phyloP scores from a whole-genome alignment of 352 stramenopile species.

The Peronospora belbahrii region DNA sequence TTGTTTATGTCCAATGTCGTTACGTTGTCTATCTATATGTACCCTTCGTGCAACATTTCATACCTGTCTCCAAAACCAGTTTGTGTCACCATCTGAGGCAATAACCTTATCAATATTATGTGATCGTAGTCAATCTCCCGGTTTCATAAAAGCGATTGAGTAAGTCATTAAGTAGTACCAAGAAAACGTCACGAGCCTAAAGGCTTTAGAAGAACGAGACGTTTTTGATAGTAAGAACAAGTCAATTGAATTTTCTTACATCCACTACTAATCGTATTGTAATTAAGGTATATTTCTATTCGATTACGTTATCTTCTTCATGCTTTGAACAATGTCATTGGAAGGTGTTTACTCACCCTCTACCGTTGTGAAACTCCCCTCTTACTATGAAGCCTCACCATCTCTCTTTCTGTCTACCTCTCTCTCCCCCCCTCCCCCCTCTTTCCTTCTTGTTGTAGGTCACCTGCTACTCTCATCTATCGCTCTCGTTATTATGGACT shows the following conservation, averaged over 20 bases:
- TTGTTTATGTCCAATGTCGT: too few relatives aligned
- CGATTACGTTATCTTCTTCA: not conserved
- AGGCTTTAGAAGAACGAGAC: too few relatives aligned
- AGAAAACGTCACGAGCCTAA: conserved; percentile 5
- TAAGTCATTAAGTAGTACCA: not conserved
- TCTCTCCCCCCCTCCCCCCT: not conserved
- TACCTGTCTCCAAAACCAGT: conserved; percentile 1
- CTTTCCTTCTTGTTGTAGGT: not conserved
- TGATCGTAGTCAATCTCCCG: conserved; percentile 20
- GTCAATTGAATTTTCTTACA: too few relatives aligned
- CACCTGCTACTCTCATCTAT: not conserved
- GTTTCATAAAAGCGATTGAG: conserved; percentile 10
- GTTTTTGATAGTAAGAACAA: too few relatives aligned
- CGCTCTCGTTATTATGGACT: conserved; percentile 20
- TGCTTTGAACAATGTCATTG: conserved; percentile 2
- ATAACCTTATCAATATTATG: conserved; percentile 1
- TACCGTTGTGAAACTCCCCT: conserved; percentile 15
- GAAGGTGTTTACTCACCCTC: conserved; percentile 3
- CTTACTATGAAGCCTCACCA: not conserved
- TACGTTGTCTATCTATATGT: not conserved
- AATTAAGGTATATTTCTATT: not conserved
- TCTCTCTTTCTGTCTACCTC: not conserved
- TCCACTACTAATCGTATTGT: too few relatives aligned
- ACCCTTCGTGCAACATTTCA: conserved; percentile 2
- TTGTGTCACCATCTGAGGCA: conserved; percentile 7